Conservation (phyloP, 306 rosid species). For the Arachis stenosperma region DNA sequence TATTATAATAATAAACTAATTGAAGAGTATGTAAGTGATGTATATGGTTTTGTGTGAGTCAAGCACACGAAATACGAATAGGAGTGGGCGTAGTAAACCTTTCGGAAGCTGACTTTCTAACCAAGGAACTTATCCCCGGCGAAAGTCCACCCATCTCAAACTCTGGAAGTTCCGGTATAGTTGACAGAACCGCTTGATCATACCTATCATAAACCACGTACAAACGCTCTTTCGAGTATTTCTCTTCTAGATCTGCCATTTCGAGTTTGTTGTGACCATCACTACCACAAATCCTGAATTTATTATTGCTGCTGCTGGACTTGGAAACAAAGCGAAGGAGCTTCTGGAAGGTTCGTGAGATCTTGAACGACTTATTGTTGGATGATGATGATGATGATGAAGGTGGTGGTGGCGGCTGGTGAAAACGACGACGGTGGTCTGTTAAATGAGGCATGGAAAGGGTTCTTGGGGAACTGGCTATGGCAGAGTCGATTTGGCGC, state of each 20-base stretch:
- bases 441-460: constrained; percentile 78
- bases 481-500: constrained; percentile 71
- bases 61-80: constrained; percentile 67
- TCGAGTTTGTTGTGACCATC: not conserved
- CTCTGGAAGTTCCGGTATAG: constrained; percentile 82
- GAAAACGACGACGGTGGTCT: constrained; percentile 39
- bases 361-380: constrained; percentile 52
- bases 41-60: not conserved
- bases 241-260: constrained; percentile 27
- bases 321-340: constrained; percentile 74
- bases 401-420: not conserved
- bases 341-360: constrained; percentile 67
- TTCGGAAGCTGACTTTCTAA: constrained; percentile 62
- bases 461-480: constrained; percentile 58
- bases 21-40: no score
- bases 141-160: constrained; percentile 57
- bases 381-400: not conserved
- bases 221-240: constrained; percentile 52
- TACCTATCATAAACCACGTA: constrained; percentile 63
- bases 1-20: no score
- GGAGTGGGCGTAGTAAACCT: constrained; percentile 49
- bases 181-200: constrained; percentile 54
- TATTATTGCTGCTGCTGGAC: constrained; percentile 8
- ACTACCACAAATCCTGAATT: constrained; percentile 8
- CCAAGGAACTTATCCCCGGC: constrained; percentile 72